A percentile compares a stretch with the other conserved stretches of the same genome.
phyloP scores from a whole-genome alignment of 495 filamentous ascomycete species.

The Monascus purpureus region DNA sequence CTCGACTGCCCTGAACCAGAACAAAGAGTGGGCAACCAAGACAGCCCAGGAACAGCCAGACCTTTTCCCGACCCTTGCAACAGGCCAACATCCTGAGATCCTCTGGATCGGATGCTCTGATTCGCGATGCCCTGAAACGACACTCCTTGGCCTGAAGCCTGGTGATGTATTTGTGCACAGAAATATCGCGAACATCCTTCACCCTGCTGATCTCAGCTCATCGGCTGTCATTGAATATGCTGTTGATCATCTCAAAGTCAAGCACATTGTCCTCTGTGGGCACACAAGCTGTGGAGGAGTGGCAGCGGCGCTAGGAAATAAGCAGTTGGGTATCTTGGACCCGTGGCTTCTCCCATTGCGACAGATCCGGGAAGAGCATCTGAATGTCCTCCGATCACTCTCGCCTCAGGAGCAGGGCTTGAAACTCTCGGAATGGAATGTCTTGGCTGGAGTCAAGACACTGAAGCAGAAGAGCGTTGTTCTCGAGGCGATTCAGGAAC shows the following conservation, averaged over 20 bases:
- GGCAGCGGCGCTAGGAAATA: slow-evolving; percentile 50
- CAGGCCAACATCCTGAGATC: slow-evolving; percentile 60
- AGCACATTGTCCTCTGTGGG: slow-evolving; percentile 74
- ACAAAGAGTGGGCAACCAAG: slow-evolving; percentile 59
- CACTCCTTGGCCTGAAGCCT: slow-evolving; percentile 62
- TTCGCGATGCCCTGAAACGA: slow-evolving; percentile 78
- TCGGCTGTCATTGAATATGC: slow-evolving; percentile 74
- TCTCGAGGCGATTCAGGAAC: slow-evolving; percentile 49
- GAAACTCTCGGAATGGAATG: slow-evolving; percentile 55
- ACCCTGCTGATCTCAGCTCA: slow-evolving; percentile 61
- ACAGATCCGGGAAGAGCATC: slow-evolving; percentile 41
- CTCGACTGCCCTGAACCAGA: slow-evolving; percentile 24
- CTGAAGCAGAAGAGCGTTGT: slow-evolving; percentile 47
- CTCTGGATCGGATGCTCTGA: slow-evolving; percentile 93
- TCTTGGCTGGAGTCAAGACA: slow-evolving; percentile 47
- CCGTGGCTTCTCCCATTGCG: slow-evolving; percentile 67
- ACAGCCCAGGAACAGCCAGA: slow-evolving; percentile 51
- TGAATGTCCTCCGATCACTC: slow-evolving; percentile 32
- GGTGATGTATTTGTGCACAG: slow-evolving; percentile 90
- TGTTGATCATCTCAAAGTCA: slow-evolving; percentile 58
- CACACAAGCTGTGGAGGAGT: slow-evolving; percentile 76
- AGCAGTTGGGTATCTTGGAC: slow-evolving; percentile 63
- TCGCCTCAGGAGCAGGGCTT: slow-evolving; percentile 29
- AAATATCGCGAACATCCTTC: slow-evolving; percentile 86
- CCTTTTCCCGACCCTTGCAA: slow-evolving; percentile 55